phyloP scores from a whole-genome alignment of 768 basidiomycete species.

The Boletus bicolor region DNA sequence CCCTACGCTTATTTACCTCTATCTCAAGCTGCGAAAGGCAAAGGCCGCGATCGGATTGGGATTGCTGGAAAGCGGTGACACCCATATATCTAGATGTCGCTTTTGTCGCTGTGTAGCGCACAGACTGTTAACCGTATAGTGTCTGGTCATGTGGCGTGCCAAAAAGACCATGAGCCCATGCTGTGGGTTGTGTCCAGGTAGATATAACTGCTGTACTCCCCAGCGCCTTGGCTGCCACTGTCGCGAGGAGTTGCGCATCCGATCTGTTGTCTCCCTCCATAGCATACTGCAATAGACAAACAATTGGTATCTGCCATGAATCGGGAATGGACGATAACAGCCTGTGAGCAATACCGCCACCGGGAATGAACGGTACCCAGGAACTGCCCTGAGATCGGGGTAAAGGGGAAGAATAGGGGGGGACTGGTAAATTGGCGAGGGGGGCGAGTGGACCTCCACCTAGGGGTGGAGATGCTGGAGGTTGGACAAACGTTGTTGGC shows the following conservation, averaged over 20 bases:
- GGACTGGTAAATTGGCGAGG: constrained; percentile 48
- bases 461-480: constrained; percentile 44
- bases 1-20: constrained; percentile 92
- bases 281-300: constrained; percentile 67
- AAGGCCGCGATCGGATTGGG: constrained; percentile 47
- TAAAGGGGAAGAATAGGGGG: constrained; percentile 50
- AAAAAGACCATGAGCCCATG: constrained; percentile 62
- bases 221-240: constrained; percentile 48
- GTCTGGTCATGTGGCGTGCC: constrained; percentile 72
- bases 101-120: neutral
- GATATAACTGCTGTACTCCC: constrained; percentile 31
- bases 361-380: constrained; percentile 69
- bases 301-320: constrained; percentile 51
- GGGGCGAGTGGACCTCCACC: constrained; percentile 41
- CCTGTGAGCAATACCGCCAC: constrained; percentile 69
- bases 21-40: constrained; percentile 73
- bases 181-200: constrained; percentile 59
- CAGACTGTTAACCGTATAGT: constrained; percentile 53
- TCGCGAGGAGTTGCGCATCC: constrained; percentile 65
- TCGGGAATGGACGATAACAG: constrained; percentile 56
- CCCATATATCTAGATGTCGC: neutral
- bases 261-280: constrained; percentile 79
- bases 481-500: constrained; percentile 58
- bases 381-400: constrained; percentile 31
- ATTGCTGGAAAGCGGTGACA: constrained; percentile 62